A percentile compares a stretch with the other conserved stretches of the same genome.
phyloP scores from a whole-genome alignment of 2,329 filamentous ascomycete species.

The Penicillium sclerotigenum region DNA sequence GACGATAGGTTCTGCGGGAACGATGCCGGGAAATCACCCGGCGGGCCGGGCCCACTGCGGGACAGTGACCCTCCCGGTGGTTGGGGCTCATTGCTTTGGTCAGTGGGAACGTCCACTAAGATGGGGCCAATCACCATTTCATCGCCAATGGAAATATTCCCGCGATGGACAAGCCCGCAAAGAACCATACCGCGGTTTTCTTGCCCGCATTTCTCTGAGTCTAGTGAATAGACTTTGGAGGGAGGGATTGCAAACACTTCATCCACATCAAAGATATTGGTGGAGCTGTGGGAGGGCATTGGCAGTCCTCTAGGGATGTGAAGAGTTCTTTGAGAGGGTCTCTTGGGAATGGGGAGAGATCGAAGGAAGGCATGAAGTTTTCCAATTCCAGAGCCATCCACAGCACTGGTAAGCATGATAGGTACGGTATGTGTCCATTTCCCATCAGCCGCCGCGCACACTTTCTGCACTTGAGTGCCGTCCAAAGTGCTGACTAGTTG shows the following conservation, averaged over 20 bases:
- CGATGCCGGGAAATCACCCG: constrained; percentile 35
- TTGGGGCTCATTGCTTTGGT: constrained; percentile 45
- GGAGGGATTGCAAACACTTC: constrained; percentile 77
- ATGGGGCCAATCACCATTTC: constrained; percentile 77
- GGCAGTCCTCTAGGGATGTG: constrained; percentile 13
- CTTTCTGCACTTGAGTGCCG: constrained; percentile 55
- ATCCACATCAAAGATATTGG: constrained; percentile 80
- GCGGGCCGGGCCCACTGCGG: constrained; percentile 31
- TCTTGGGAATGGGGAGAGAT: constrained; percentile 66
- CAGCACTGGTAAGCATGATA: constrained; percentile 81
- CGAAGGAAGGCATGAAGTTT: constrained; percentile 78
- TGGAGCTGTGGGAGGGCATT: constrained; percentile 49
- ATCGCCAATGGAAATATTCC: constrained; percentile 73
- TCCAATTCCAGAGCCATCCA: constrained; percentile 78
- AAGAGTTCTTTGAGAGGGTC: constrained; percentile 24
- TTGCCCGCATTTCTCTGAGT: constrained; percentile 40
- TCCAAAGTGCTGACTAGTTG: constrained; percentile 57
- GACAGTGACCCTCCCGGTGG: constrained; percentile 24
- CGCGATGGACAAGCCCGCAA: constrained; percentile 79
- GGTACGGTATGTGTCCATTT: constrained; percentile 61
- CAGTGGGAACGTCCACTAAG: constrained; percentile 44
- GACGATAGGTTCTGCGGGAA: constrained; percentile 27
- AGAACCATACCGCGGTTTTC: constrained; percentile 66
- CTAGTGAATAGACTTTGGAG: constrained; percentile 52
- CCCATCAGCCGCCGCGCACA: constrained; percentile 45